Percentiles rank a stretch among this genome's conserved stretches.
Conservation (phyloP, 2,329 filamentous ascomycete species). For the Madurella fahalii region DNA sequence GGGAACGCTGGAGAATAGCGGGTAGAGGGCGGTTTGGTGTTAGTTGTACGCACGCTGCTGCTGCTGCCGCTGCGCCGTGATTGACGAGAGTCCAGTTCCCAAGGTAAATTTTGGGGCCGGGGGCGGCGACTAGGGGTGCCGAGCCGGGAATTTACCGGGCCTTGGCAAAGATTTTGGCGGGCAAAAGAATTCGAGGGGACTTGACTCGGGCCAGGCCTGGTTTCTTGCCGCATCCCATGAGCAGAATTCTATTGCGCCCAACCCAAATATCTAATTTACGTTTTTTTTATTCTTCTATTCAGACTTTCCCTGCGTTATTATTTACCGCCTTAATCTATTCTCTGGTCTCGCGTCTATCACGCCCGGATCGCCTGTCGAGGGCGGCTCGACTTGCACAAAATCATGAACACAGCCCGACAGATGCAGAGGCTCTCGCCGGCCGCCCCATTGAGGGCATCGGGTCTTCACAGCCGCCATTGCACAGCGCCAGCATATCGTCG, state of each 20-base stretch:
- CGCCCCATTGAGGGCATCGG: slow-evolving; percentile 22
- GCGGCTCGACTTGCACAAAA: slow-evolving; percentile 11
- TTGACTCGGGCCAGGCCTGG: not conserved
- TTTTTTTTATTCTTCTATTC: too few species aligned
- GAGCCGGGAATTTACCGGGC: slow-evolving; percentile 23
- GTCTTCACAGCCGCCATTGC: slow-evolving; percentile 16
- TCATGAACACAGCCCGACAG: slow-evolving; percentile 26
- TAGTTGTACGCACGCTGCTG: not conserved
- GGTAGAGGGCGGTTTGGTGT: not conserved
- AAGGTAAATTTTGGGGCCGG: slow-evolving; percentile 20
- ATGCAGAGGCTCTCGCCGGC: slow-evolving; percentile 22
- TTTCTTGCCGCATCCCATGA: slow-evolving; percentile 2
- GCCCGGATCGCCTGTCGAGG: slow-evolving; percentile 6
- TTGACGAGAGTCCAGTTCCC: not conserved
- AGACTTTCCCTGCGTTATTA: not conserved
- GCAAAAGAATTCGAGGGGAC: slow-evolving; percentile 17
- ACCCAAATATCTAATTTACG: too few species aligned
- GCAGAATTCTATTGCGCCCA: not conserved
- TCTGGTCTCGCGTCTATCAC: not conserved
- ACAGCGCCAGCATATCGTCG: slow-evolving; percentile 18
- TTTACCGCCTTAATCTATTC: slow-evolving; percentile 1
- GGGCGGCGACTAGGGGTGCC: slow-evolving; percentile 9
- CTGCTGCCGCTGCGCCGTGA: not conserved
- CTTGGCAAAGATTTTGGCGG: slow-evolving; percentile 20
- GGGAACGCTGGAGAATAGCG: not conserved